Conservation (phyloP, 805 yeast species). For the Candida alai region DNA sequence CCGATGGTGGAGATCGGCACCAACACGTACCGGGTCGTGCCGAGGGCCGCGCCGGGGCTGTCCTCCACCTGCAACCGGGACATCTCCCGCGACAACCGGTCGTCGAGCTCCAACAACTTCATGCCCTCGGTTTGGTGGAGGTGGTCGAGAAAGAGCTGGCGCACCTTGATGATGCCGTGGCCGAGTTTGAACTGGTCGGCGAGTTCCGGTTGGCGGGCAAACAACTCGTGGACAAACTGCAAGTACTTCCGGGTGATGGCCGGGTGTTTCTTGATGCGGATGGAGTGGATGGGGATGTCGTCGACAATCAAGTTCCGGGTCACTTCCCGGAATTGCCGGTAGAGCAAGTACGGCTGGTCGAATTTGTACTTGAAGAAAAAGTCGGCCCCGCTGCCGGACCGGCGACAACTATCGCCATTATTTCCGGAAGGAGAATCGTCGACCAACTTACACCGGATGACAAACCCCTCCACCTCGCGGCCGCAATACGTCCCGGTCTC, state of each 20-base stretch:
- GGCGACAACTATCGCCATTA: too few relatives aligned
- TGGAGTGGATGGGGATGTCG: conserved; percentile 20
- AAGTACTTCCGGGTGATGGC: conserved; percentile 64
- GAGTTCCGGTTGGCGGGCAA: conserved; percentile 47
- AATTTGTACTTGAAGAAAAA: conserved; percentile 91
- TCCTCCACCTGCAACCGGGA: conserved; percentile 19
- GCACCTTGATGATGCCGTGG: conserved; percentile 68
- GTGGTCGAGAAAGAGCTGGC: conserved; percentile 59
- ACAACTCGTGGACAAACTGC: conserved; percentile 56
- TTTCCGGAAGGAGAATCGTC: conserved; percentile 4
- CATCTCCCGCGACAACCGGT: conserved; percentile 13
- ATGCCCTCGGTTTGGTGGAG: conserved; percentile 47
- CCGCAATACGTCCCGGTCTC: conserved; percentile 68
- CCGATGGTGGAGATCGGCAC: conserved; percentile 90
- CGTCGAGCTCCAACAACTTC: conserved; percentile 52
- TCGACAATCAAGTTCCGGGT: conserved; percentile 56
- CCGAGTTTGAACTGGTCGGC: conserved; percentile 47
- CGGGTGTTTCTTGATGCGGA: conserved; percentile 48
- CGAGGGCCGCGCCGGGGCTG: too few relatives aligned
- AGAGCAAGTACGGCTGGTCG: conserved; percentile 90
- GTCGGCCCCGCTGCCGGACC: conserved; percentile 31
- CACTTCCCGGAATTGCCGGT: conserved; percentile 85
- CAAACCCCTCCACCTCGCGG: conserved; percentile 89
- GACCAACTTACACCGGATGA: conserved; percentile 70
- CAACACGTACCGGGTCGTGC: conserved; percentile 52